Base-by-base conservation (phyloP, 129 eudicot species). In the Silybum marianum region DNA sequence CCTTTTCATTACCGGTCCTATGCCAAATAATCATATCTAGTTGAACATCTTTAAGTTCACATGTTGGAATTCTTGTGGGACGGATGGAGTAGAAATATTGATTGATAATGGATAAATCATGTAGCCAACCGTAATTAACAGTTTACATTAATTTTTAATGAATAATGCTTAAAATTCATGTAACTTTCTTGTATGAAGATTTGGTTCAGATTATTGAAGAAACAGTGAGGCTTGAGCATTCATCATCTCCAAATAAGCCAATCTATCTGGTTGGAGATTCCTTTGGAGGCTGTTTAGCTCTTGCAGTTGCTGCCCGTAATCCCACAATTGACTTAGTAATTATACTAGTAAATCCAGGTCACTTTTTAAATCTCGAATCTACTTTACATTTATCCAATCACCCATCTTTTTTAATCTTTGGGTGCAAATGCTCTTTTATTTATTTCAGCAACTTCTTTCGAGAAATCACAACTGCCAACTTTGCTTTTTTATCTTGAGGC, bases 181-280 rank as follows among this genome's bases (percentile, higher is more conserved):
- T 36, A 23, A 11, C 26, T 68, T 69, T 32, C 34, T 70, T 72
- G 24, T 71, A 19, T 82, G 74, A 62, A 93, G 98, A 73, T 48
- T 79, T 93, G 92, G 87, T 90, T 74, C 66, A 75, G 19, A 76
- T 87, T 38, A 93, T 91, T 70, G 96, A 86, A 85, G 83, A 85
- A 81, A 82, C 89, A 79, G 87, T 93, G 85, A 89, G 86, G 81
- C 69, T 79, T 36, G 90, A 93, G 84, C 92, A 93, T 87, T 86
- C 87, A 73, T 84, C 81, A 75, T 83, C 91, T 68, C 94, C 96
- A 16, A 83, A 77, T 21, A 93, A 91, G 86, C 96, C 98, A 30
- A 93, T 93, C 44, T 93, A 93, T 84, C 68, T 93, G 48, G 88
- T 93, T 42, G 98, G 96, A 71, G 98, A 93, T 80, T 93, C 96